Evolutionary conservation across 2,329 filamentous ascomycete species (phyloP), one percentile per base, ranked within the genome.

Genomic region (Colletotrichum navitas): DNA sequence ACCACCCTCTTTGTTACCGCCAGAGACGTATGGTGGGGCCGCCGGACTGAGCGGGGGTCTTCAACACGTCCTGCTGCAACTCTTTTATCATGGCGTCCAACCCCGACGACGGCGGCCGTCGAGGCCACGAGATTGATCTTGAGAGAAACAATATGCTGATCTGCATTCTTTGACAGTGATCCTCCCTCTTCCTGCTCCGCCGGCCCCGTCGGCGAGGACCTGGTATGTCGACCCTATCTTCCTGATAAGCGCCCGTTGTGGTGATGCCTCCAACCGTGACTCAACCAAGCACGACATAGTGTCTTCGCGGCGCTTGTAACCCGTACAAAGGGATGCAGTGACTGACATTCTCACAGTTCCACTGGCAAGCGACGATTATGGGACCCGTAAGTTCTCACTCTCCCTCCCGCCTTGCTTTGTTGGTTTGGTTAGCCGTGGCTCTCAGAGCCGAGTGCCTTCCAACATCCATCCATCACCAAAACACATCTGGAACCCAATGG

Each of bases 331-430:
- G 62, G 2, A 52, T 65, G 29, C 54, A 56, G 67, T 63, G 61
- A 72, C 74, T 73, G 72, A 32, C 7, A 1, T 36, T 43, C 5
- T 14, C 14, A 79, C 79, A 99, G 95, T 99, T 99, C 83, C 96
- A 98, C 91, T 99, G 96, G 96, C 96, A 99, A 92, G 96, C 96
- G 80, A 99, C 96, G 64, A 99, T 99, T 83, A 99, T 99, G 96
- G 96, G 96, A 85, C 96, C 96, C 83, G 94, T 97, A 91, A 91
- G 94, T 91, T 77, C 71, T 36, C 36, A 34, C 5, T 51, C 5
- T 51, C 26, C 32, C n/a, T 8, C 4, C 47, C 5, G 18, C 3
- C 26, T 43, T 45, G 36, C 36, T 36, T 39, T 52, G 29, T 63
- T 43, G 47, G 34, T 32, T 63, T 43, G 47, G 34, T 32, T 6